Percentiles rank a stretch among this genome's conserved stretches.
Evolutionary conservation across 2,329 filamentous ascomycete genomes (phyloP).

Genomic region (Ramichloridium luteum): DNA sequence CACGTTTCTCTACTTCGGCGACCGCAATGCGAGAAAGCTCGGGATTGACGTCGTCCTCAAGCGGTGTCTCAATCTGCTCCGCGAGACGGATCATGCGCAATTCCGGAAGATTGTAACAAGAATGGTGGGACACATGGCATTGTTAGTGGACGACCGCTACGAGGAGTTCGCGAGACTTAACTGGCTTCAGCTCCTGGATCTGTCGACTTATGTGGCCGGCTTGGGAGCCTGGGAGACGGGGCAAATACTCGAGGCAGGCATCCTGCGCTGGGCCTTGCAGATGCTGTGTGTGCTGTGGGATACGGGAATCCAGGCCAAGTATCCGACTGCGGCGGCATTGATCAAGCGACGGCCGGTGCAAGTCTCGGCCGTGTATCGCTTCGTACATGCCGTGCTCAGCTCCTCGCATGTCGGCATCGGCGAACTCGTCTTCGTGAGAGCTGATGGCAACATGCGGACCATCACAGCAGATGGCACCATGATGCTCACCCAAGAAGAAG

Average conservation of each 20-base stretch:
- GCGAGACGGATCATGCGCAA: background rate
- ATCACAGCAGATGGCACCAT: conserved; percentile 3
- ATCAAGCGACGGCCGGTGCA: conserved; percentile 3
- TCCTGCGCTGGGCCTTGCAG: conserved; percentile 11
- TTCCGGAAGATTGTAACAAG: conserved; percentile 4
- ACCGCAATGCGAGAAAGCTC: background rate
- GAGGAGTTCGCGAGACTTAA: too few relatives aligned
- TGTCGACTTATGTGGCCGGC: conserved; percentile 7
- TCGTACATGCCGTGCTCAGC: conserved; percentile 8
- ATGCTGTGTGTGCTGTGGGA: conserved; percentile 10
- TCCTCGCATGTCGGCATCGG: conserved; percentile 2
- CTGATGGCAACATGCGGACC: conserved; percentile 1
- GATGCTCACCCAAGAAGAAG: conserved; percentile 5
- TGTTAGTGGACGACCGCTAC: too few relatives aligned
- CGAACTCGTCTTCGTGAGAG: conserved; percentile 1
- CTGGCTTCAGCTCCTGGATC: conserved; percentile 10
- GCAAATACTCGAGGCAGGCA: conserved; percentile 11
- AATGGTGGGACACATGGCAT: background rate
- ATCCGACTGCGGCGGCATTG: conserved; percentile 5
- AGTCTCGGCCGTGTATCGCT: conserved; percentile 11
- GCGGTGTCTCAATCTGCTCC: background rate
- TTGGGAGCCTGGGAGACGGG: conserved; percentile 10
- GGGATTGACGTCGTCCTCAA: background rate
- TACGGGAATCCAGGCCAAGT: conserved; percentile 3
- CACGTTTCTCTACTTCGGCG: background rate